Evolutionary conservation across 202 grass and related monocot genomes (phyloP).

Genomic region (Eragrostis tef): DNA sequence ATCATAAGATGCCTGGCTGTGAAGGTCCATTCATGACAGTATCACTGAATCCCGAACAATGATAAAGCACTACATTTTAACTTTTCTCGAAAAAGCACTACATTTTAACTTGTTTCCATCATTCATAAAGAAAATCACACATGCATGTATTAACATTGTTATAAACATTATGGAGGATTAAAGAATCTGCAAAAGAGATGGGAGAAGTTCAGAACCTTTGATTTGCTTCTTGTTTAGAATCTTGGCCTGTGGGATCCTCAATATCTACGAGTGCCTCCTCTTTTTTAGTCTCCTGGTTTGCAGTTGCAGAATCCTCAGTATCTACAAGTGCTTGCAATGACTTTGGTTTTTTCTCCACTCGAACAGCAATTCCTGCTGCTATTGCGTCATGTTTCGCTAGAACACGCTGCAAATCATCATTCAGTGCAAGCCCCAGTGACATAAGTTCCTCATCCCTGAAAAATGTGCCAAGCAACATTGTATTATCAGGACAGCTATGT

Average conservation of each 20-base stretch:
- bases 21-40: not conserved
- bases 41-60: no score
- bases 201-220: slow-evolving; percentile 52
- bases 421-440: slow-evolving; percentile 81
- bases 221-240: slow-evolving; percentile 56
- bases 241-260: slow-evolving; percentile 58
- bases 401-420: slow-evolving; percentile 95
- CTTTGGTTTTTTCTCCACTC: slow-evolving; percentile 78
- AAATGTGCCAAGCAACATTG: slow-evolving; percentile 27
- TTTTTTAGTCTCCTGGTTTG: slow-evolving; percentile 68
- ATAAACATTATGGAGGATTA: slow-evolving; percentile 31
- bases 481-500: slow-evolving; percentile 29
- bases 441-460: slow-evolving; percentile 90
- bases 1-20: slow-evolving; percentile 15
- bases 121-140: slow-evolving; percentile 13
- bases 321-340: slow-evolving; percentile 73
- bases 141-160: slow-evolving; percentile 14
- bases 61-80: no score
- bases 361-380: slow-evolving; percentile 85
- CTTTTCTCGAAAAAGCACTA: no score
- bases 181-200: slow-evolving; percentile 25
- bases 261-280: slow-evolving; percentile 62
- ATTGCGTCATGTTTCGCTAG: slow-evolving; percentile 87
- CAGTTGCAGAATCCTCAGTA: slow-evolving; percentile 61
- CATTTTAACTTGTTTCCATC: slow-evolving; percentile 22